A percentile compares a stretch with the other conserved stretches of the same genome.
Conservation (phyloP, 805 yeast species). For the Candida hispaniensis region DNA sequence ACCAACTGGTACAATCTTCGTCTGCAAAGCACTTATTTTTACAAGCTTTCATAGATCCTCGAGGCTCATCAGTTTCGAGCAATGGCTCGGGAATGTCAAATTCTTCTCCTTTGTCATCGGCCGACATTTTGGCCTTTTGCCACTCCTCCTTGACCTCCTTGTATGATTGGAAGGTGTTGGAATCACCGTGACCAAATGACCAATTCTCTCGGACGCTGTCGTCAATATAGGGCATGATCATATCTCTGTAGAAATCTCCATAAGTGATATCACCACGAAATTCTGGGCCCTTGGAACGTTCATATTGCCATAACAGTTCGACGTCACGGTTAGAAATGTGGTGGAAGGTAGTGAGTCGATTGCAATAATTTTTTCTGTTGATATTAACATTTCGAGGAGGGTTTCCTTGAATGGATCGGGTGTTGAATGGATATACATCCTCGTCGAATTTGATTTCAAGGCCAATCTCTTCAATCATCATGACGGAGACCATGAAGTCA, state of each 20-base stretch:
- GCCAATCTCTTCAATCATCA: conserved; percentile 18
- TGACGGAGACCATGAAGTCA: conserved; percentile 29
- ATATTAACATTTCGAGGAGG: conserved; percentile 19
- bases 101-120: background rate
- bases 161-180: conserved; percentile 1
- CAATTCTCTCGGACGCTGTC: conserved; percentile 8
- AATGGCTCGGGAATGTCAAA: background rate
- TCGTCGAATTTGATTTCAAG: conserved; percentile 18
- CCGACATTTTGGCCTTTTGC: conserved; percentile 1
- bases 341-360: conserved; percentile 27
- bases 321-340: conserved; percentile 25
- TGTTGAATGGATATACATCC: conserved; percentile 16
- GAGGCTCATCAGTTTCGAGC: conserved; percentile 3
- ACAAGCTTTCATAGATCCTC: conserved; percentile 6
- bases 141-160: conserved; percentile 10
- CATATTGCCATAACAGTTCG: conserved; percentile 29
- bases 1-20: conserved; percentile 8
- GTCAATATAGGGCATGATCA: conserved; percentile 19
- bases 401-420: conserved; percentile 27
- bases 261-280: conserved; percentile 24
- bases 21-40: conserved; percentile 8
- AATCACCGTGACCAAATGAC: conserved; percentile 13
- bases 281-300: conserved; percentile 18
- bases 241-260: conserved; percentile 25
- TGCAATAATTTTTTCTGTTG: conserved; percentile 23